Conservation (phyloP, 768 basidiomycete species). For the Leucocoprinus birnbaumii region DNA sequence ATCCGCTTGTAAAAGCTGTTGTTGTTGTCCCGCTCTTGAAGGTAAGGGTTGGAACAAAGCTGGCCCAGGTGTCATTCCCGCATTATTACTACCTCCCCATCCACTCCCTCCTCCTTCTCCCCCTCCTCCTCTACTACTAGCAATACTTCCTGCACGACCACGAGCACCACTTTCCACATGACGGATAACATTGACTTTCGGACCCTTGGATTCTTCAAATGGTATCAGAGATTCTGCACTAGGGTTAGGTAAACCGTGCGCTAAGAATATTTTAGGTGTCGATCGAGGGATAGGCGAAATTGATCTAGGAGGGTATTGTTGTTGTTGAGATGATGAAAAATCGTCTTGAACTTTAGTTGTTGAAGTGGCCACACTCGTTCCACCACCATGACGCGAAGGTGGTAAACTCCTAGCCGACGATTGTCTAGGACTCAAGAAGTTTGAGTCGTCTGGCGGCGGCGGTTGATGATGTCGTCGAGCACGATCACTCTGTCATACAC, state of each 20-base stretch:
- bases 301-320: neutral
- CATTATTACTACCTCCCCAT: neutral
- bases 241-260: neutral
- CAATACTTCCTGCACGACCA: neutral
- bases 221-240: neutral
- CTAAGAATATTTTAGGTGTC: slow-evolving; percentile 3
- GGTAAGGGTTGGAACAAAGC: slow-evolving; percentile 3
- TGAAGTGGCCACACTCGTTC: neutral
- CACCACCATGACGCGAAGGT: slow-evolving; percentile 2
- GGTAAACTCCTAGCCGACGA: neutral
- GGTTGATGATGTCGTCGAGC: neutral
- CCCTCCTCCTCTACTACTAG: neutral
- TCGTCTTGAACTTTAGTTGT: neutral
- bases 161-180: neutral
- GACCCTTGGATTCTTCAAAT: neutral
- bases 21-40: neutral
- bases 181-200: neutral
- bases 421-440: neutral
- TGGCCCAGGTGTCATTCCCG: slow-evolving; percentile 10
- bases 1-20: neutral
- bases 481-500: slow-evolving; percentile 1
- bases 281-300: slow-evolving; percentile 1
- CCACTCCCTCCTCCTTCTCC: neutral
- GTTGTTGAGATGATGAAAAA: neutral
- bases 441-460: neutral